Base-by-base conservation (phyloP, 345 rosid species). In the Dovyalis caffra region DNA sequence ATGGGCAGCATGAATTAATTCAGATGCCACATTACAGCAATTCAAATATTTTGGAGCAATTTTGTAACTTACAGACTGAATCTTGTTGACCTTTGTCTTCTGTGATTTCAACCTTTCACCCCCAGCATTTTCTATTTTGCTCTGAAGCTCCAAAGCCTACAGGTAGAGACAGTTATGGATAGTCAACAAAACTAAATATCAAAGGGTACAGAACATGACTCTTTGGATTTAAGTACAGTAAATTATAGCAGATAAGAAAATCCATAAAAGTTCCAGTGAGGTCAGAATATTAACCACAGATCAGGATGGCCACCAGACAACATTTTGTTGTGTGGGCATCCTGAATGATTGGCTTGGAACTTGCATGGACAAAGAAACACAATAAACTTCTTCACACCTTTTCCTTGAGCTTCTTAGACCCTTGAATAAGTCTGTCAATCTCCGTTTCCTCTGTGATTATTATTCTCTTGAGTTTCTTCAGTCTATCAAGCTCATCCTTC, bases 121-220 rank as follows among this genome's bases (percentile, higher is more conserved):
- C 37, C 97, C 98, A 47, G 92, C 92, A 79, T 90, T 92, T 86
- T 94, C 98, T 86, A 95, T 87, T 82, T 87, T 88, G 74, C 76
- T 87, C 85, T 93, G 99, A 77, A 95, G 92, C 83, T 87, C 88
- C 58, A 71, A 69, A n/a, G 93, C 97, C 99, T 95, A 73, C 57
- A 64, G 81, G 71, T 11, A 82, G 71, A 38, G 56, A 74, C 18
- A 21, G 8, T 64, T 57, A 33, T 33, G 21, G 31, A 20, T 9
- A 66, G 40, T 56, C 28, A 61, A 38, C 53, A n/a, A 64, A 67
- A 53, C 14, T 45, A 25, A 37, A 76, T 5, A 10, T n/a, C 49
- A 60, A 25, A 60, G 5, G 8, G 62, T 33, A 47, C 43, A 0
- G 8, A 14, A 63, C 34, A 47, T 18, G 64, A 49, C 28, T 31